Evolutionary conservation across 2,329 filamentous ascomycete genomes (phyloP).

Genomic region (Arthrobotrys iridis): DNA sequence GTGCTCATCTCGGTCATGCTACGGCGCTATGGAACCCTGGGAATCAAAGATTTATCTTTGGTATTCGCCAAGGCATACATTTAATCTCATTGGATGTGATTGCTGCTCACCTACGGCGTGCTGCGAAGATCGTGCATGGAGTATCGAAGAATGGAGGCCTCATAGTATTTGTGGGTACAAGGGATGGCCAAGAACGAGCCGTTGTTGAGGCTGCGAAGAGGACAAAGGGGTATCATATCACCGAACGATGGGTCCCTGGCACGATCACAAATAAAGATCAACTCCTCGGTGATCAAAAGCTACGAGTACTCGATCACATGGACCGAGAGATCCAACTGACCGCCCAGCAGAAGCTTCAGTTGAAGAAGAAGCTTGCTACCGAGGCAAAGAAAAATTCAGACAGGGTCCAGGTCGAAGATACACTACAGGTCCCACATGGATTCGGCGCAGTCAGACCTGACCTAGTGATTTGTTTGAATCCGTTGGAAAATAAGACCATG

Average conservation of each 20-base stretch:
- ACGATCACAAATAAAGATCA: slow-evolving; percentile 91
- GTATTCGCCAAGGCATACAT: slow-evolving; percentile 85
- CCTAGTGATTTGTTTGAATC: slow-evolving; percentile 90
- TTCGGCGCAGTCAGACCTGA: slow-evolving; percentile 77
- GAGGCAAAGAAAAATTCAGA: slow-evolving; percentile 67
- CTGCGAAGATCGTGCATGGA: slow-evolving; percentile 89
- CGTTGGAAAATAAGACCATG: slow-evolving; percentile 87
- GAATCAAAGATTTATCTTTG: slow-evolving; percentile 94
- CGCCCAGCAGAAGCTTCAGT: slow-evolving; percentile 11
- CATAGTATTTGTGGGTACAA: slow-evolving; percentile 89
- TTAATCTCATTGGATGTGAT: slow-evolving; percentile 92
- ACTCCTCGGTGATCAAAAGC: slow-evolving; percentile 76
- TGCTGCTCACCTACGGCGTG: slow-evolving; percentile 87
- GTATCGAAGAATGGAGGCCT: slow-evolving; percentile 83
- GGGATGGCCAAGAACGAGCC: slow-evolving; percentile 79
- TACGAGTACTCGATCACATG: slow-evolving; percentile 79
- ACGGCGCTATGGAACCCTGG: slow-evolving; percentile 93
- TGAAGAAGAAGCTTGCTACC: slow-evolving; percentile 39
- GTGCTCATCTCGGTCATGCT: slow-evolving; percentile 89
- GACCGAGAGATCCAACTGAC: slow-evolving; percentile 69
- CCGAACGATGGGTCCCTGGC: slow-evolving; percentile 91
- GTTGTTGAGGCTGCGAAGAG: slow-evolving; percentile 83
- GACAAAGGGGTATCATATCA: slow-evolving; percentile 83
- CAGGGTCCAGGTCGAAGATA: background rate
- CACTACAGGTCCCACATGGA: slow-evolving; percentile 22